Evolutionary conservation across 2,329 filamentous ascomycete genomes (phyloP).

Genomic region (Hymenoscyphus albidus): DNA sequence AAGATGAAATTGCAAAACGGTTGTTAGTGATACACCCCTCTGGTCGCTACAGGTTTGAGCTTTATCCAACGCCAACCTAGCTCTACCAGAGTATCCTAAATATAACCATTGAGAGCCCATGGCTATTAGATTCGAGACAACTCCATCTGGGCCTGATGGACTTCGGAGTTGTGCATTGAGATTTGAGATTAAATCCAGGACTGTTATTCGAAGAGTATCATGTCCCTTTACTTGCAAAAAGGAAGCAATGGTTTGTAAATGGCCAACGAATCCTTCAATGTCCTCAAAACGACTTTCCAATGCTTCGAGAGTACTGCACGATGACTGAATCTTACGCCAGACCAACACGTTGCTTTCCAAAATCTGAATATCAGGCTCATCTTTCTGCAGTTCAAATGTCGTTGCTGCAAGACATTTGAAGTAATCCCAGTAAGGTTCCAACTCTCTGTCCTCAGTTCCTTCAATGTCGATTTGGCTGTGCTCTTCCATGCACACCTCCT

Average conservation of each 20-base stretch:
- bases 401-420: conserved; percentile 27
- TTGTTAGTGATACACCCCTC: conserved; percentile 41
- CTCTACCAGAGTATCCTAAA: conserved; percentile 58
- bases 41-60: conserved; percentile 48
- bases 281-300: conserved; percentile 48
- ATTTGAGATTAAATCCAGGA: conserved; percentile 46
- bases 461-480: conserved; percentile 12
- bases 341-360: conserved; percentile 24
- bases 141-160: conserved; percentile 39
- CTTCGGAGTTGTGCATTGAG: conserved; percentile 43
- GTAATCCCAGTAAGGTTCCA: conserved; percentile 27
- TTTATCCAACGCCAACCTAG: conserved; percentile 53
- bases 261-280: conserved; percentile 44
- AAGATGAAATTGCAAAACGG: conserved; percentile 59
- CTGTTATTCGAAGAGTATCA: conserved; percentile 45
- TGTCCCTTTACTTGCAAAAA: conserved; percentile 56
- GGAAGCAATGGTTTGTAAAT: conserved; percentile 51
- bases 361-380: conserved; percentile 25
- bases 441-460: conserved; percentile 26
- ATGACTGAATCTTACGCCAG: conserved; percentile 40
- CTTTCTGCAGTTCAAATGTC: conserved; percentile 28
- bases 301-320: conserved; percentile 41
- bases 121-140: conserved; percentile 38
- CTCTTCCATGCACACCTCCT: conserved; percentile 17
- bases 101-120: conserved; percentile 54